phyloP scores from a whole-genome alignment of 495 filamentous ascomycete species.

The Collariella sp. region DNA sequence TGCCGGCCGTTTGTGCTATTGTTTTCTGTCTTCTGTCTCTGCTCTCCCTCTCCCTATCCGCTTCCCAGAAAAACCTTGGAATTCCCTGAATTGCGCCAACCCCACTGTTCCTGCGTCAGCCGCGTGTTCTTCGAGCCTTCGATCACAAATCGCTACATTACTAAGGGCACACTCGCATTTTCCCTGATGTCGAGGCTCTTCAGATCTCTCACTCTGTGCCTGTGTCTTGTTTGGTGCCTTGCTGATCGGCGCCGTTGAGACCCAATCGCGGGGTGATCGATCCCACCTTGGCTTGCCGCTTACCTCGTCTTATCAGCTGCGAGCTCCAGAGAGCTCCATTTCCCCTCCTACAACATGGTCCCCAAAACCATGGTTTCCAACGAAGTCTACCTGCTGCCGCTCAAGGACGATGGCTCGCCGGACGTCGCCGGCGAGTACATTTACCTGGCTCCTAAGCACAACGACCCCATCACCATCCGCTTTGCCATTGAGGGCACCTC shows the following conservation, averaged over 20 bases:
- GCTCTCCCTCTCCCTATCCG: neutral
- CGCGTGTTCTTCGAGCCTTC: neutral
- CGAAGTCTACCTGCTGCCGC: constrained; percentile 75
- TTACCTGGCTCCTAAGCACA: constrained; percentile 69
- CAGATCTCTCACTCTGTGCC: constrained; percentile 18
- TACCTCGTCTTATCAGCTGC: neutral
- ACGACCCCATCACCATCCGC: constrained; percentile 66
- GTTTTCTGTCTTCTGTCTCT: neutral
- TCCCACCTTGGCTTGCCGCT: neutral
- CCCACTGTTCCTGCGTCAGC: neutral
- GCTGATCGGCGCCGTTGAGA: constrained; percentile 14
- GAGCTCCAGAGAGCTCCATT: constrained; percentile 8
- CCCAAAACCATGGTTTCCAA: constrained; percentile 46
- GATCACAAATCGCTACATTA: neutral
- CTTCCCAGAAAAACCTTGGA: constrained; percentile 5
- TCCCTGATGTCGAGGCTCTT: constrained; percentile 14
- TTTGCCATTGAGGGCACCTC: constrained; percentile 95
- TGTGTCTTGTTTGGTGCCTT: constrained; percentile 23
- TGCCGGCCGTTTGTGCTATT: neutral
- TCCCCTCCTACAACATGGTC: constrained; percentile 31
- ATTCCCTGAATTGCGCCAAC: neutral
- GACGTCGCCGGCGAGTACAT: constrained; percentile 85
- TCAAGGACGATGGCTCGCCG: constrained; percentile 88
- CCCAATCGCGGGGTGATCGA: constrained; percentile 11
- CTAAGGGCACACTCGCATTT: neutral